Conservation (phyloP, 2,329 filamentous ascomycete genomes). For the Paraconiothyrium sp. region DNA sequence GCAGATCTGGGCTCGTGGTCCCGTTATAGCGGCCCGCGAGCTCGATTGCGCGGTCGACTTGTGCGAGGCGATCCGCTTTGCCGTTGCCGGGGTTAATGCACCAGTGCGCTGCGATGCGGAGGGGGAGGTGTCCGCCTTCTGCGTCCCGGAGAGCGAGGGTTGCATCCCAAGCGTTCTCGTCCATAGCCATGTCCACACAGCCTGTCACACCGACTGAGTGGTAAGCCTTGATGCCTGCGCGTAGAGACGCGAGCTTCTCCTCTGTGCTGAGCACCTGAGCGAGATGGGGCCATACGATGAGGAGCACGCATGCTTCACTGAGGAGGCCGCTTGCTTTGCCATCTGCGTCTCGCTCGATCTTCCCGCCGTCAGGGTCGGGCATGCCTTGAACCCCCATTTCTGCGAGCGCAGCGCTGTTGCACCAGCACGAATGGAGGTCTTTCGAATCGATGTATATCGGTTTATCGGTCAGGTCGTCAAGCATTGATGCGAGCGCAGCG, state of each 20-base stretch:
- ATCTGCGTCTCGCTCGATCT: constrained; percentile 59
- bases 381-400: constrained; percentile 61
- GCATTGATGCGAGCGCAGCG: constrained; percentile 59
- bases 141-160: constrained; percentile 53
- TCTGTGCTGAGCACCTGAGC: constrained; percentile 59
- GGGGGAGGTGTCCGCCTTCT: constrained; percentile 48
- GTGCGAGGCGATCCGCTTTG: constrained; percentile 56
- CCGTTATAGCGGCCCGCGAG: constrained; percentile 58
- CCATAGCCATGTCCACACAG: constrained; percentile 68
- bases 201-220: constrained; percentile 63
- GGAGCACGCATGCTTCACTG: constrained; percentile 63
- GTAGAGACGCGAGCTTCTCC: constrained; percentile 59
- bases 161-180: constrained; percentile 64
- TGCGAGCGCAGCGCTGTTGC: constrained; percentile 61
- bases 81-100: constrained; percentile 59
- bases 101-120: constrained; percentile 67
- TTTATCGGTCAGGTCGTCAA: constrained; percentile 62
- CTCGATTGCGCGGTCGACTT: constrained; percentile 63
- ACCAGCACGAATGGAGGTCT: constrained; percentile 67
- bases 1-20: constrained; percentile 56
- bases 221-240: constrained; percentile 60
- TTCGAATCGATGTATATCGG: constrained; percentile 67
- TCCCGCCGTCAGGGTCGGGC: constrained; percentile 62
- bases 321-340: constrained; percentile 63
- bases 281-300: constrained; percentile 65